Conservation (phyloP, 371 early-diverging fungal genomes). For the Blakeslea trispora region DNA sequence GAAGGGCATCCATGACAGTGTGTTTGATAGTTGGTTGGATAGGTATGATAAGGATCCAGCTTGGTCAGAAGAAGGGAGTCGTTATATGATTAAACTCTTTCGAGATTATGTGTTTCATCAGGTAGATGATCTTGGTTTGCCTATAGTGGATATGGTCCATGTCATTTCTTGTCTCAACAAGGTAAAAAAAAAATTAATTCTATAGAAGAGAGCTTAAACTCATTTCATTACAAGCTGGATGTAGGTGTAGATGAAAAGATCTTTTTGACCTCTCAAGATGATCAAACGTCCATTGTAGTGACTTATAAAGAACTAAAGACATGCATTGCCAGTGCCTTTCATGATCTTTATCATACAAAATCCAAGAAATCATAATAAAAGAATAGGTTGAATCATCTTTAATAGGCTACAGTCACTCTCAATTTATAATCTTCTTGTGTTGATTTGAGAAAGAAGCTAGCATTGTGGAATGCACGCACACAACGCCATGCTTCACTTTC, state of each 20-base stretch:
- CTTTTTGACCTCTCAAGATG: constrained; percentile 90
- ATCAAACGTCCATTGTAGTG: constrained; percentile 92
- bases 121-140: constrained; percentile 84
- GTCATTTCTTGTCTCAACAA: constrained; percentile 94
- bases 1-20: neutral
- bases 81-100: constrained; percentile 93
- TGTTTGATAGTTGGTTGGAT: neutral
- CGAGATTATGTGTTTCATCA: constrained; percentile 97
- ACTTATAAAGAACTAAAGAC: constrained; percentile 89
- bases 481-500: constrained; percentile 57
- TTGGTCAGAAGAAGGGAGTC: constrained; percentile 97
- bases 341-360: constrained; percentile 57
- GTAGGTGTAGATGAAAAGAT: constrained; percentile 90
- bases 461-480: constrained; percentile 50
- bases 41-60: constrained; percentile 85
- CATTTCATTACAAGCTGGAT: constrained; percentile 69
- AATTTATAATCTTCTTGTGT: constrained; percentile 25
- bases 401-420: constrained; percentile 40
- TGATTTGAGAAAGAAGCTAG: constrained; percentile 24
- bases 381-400: constrained; percentile 10
- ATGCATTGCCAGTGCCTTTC: constrained; percentile 80
- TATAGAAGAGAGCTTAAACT: neutral
- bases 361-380: neutral
- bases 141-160: constrained; percentile 90
- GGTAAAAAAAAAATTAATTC: constrained; percentile 44